These are phyloP conservation scores for Oryza meyeriana DNA, from an alignment of 176 grass and related monocot species.

Conservation along the genomic window DNA sequence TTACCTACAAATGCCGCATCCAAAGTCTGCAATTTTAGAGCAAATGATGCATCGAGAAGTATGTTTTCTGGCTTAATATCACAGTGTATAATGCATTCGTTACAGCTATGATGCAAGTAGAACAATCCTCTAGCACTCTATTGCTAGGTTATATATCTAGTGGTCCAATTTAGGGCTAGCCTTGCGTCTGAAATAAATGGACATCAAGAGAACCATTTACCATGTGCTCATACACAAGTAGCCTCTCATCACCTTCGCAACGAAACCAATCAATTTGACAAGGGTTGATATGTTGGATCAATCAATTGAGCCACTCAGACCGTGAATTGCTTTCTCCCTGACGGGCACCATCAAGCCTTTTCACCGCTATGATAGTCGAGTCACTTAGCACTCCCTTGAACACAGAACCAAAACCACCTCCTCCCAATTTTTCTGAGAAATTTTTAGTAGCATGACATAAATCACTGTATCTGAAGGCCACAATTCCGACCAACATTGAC, in stretches of 20 bases:
- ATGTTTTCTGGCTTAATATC: conserved; percentile 47
- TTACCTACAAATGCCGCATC: conserved; percentile 36
- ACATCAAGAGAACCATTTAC: not conserved
- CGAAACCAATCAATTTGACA: not conserved
- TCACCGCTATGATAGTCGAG: not conserved
- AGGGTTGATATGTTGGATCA: not conserved
- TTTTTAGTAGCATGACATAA: not conserved
- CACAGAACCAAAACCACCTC: not conserved
- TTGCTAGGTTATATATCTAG: not conserved
- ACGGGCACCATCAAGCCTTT: not conserved
- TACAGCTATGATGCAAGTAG: conserved; percentile 44
- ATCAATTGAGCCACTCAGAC: not conserved
- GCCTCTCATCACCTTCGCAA: not conserved
- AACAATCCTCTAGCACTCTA: conserved; percentile 41
- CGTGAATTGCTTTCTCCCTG: not conserved
- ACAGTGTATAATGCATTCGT: conserved; percentile 48
- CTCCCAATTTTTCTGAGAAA: not conserved
- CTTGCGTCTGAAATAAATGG: not conserved
- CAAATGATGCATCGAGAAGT: conserved; percentile 26
- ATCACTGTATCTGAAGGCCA: not conserved
- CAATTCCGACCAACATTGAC: not conserved
- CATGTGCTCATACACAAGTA: not conserved
- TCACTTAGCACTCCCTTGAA: not conserved
- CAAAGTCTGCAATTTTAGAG: conserved; percentile 50
- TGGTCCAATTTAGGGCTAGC: not conserved